Percentiles rank a stretch among this genome's conserved stretches.
phyloP scores from a whole-genome alignment of 345 rosid species.

The Toxicodendron radicans region DNA sequence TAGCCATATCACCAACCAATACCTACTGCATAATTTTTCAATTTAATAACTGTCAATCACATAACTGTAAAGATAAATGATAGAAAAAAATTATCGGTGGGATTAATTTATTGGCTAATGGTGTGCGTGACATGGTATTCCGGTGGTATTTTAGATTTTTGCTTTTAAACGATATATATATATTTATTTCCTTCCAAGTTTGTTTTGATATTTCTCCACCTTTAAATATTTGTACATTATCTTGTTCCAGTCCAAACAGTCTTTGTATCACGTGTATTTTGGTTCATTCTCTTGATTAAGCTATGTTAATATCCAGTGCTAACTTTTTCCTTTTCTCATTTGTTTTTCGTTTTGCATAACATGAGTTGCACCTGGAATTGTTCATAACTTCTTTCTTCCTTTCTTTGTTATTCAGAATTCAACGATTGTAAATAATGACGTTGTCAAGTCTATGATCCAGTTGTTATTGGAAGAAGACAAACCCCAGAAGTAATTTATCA shows the following conservation, averaged over 20 bases:
- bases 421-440: constrained; percentile 62
- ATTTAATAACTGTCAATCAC: too few relatives aligned
- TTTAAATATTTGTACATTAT: background rate
- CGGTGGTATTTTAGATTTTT: background rate
- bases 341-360: background rate
- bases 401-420: constrained; percentile 42
- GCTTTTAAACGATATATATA: background rate
- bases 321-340: background rate
- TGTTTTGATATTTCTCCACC: background rate
- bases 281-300: background rate
- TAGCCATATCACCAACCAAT: too few relatives aligned
- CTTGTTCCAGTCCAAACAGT: background rate
- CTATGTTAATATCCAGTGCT: background rate
- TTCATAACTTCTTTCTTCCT: background rate
- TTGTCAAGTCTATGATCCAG: constrained; percentile 70
- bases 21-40: background rate
- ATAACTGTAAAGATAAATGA: too few relatives aligned
- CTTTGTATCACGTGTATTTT: background rate
- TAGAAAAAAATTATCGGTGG: background rate
- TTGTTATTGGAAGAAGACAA: constrained; percentile 73
- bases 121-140: background rate
- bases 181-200: background rate
- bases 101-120: background rate
- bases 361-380: background rate
- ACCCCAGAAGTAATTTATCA: constrained; percentile 23